phyloP scores from a whole-genome alignment of 208 protist genomes.

The Acanthamoeba healyi region DNA sequence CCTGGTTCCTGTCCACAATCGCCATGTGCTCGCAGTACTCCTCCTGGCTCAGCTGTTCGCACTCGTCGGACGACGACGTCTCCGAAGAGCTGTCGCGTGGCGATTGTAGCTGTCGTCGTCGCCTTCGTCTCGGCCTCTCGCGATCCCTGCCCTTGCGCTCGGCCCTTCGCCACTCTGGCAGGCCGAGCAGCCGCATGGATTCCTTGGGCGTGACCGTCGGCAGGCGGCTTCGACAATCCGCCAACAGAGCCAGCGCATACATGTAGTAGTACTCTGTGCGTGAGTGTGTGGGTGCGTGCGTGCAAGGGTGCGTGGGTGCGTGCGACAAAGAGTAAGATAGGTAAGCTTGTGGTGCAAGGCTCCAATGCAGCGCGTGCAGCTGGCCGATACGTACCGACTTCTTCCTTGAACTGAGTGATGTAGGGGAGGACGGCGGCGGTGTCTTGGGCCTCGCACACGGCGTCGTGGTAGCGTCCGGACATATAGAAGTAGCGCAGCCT shows the following conservation, averaged over 20 bases:
- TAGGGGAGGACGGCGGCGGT: background rate
- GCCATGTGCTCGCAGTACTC: background rate
- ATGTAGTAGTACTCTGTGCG: conserved; percentile 21
- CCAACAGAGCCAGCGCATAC: conserved; percentile 51
- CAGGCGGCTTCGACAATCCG: background rate
- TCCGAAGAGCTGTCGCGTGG: too few species aligned
- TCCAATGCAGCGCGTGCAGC: too few species aligned
- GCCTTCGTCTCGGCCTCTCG: background rate
- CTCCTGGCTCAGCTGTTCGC: background rate
- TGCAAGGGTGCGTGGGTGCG: too few species aligned
- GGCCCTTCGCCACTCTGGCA: too few species aligned
- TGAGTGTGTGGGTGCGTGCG: too few species aligned
- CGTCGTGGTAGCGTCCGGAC: background rate
- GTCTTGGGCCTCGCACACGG: background rate
- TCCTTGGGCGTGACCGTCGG: too few species aligned
- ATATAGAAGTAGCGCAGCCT: background rate
- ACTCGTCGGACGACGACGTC: too few species aligned
- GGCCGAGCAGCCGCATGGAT: too few species aligned
- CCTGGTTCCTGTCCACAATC: conserved; percentile 30
- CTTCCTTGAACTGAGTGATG: conserved; percentile 42
- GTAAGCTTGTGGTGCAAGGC: too few species aligned
- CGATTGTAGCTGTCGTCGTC: background rate
- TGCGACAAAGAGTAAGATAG: too few species aligned
- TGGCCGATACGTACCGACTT: conserved; percentile 70
- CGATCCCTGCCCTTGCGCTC: too few species aligned